Evolutionary conservation across 108 stramenopile genomes (phyloP), one percentile per base, ranked within the genome.

Genomic region (Epipyxis sp.): DNA sequence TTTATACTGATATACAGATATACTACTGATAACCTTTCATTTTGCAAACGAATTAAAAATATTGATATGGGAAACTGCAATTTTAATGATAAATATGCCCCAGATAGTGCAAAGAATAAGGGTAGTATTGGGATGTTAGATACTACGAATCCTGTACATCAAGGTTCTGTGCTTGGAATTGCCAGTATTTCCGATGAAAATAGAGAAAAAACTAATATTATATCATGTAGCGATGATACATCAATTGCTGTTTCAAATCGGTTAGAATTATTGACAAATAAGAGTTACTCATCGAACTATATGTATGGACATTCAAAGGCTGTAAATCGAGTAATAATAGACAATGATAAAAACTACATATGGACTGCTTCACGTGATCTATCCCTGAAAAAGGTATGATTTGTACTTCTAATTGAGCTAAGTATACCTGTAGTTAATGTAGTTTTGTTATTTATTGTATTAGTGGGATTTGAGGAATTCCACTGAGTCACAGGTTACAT

Each of bases 311-410:
- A 74, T 37, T 10, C 40, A 42, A 74, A 74, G 42, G 71, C 71
- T 32, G 71, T 74, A 43, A 74, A 3, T 42, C 40, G 71, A 74
- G 71, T 74, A 42, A 10, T 3, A 27, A 6, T 54, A 27, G 13
- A 6, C 43, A 74, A 6, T 39, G 32, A 54, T 6, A 74, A 25
- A 10, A 34, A 37, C 20, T 20, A 20, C 3, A 27, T 74, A 10
- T 6, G 3, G n/a, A 34, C 10, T 34, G 71, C 71, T 20, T 74
- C 71, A 57, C 16, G 71, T 10, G 71, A 74, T 74, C 50, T 74
- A 3, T 74, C 71, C n/a, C 37, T 74, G 10, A 27, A 37, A 39
- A 6, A 34, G 71, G 71, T 74, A 57, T 6, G 42, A 37, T 25
- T 25, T 20, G 20, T 16, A 20, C 16, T 57, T 57, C 20, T 25